Conservation (phyloP, 352 stramenopile genomes). For the Phytophthora nicotianae region DNA sequence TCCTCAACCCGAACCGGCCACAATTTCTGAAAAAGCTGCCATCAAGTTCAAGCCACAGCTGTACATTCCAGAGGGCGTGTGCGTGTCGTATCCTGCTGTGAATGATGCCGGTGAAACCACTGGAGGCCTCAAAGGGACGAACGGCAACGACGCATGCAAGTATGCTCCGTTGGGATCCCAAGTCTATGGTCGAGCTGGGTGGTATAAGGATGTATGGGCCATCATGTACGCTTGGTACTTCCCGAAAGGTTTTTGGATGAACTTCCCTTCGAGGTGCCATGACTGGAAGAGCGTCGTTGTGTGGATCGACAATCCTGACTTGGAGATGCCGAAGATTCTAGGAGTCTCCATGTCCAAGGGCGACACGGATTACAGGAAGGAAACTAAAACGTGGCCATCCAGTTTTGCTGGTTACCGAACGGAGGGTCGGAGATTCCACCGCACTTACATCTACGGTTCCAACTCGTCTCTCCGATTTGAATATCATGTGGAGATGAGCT, state of each 20-base stretch:
- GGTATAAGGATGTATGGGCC: conserved; percentile 3
- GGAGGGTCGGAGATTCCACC: neutral
- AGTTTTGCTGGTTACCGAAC: neutral
- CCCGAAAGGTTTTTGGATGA: conserved; percentile 2
- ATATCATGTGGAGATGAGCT: neutral
- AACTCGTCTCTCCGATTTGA: conserved; percentile 11
- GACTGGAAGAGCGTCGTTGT: conserved; percentile 17
- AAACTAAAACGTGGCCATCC: neutral
- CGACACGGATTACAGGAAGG: neutral
- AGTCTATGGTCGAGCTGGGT: conserved; percentile 8
- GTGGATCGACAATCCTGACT: conserved; percentile 9
- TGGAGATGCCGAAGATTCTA: conserved; percentile 1
- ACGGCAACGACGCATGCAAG: conserved; percentile 9
- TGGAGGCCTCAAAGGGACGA: too few relatives aligned
- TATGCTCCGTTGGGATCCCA: conserved; percentile 6
- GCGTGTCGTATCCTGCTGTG: conserved; percentile 9
- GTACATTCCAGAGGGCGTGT: neutral
- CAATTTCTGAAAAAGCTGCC: conserved; percentile 3
- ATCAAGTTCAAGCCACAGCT: conserved; percentile 17
- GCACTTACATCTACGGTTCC: neutral
- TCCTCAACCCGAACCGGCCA: conserved; percentile 4
- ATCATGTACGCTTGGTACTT: too few relatives aligned
- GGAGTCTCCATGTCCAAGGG: conserved; percentile 10
- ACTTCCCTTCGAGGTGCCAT: conserved; percentile 1
- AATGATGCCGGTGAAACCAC: conserved; percentile 1